Evolutionary conservation across 2,329 filamentous ascomycete species (phyloP).

Genomic region (Fusarium sp.): DNA sequence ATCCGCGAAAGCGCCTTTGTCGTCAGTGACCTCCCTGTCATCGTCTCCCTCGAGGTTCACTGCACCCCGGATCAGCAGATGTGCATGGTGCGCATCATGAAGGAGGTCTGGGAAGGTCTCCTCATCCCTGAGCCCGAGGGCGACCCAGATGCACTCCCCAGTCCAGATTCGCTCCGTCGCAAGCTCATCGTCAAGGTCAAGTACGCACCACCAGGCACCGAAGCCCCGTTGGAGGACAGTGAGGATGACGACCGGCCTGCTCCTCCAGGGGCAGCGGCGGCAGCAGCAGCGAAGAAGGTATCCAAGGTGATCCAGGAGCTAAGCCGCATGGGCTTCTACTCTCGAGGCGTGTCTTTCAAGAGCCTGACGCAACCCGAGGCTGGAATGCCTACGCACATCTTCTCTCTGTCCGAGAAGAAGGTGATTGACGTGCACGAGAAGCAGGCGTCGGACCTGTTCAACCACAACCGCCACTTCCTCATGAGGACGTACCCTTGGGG

Average conservation of each 20-base stretch:
- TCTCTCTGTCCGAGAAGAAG: conserved; percentile 72
- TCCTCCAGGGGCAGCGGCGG: conserved; percentile 43
- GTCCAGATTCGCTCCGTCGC: conserved; percentile 75
- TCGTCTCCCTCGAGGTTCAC: conserved; percentile 95
- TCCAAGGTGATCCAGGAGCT: conserved; percentile 79
- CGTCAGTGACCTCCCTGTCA: conserved; percentile 82
- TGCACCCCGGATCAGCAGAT: conserved; percentile 84
- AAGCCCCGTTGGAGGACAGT: conserved; percentile 49
- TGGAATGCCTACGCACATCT: conserved; percentile 75
- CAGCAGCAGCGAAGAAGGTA: conserved; percentile 67
- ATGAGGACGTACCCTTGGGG: conserved; percentile 93
- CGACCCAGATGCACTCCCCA: conserved; percentile 67
- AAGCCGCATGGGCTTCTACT: conserved; percentile 84
- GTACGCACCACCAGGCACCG: conserved; percentile 63
- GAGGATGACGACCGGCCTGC: conserved; percentile 54
- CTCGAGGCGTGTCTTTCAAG: conserved; percentile 85
- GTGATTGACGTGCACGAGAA: conserved; percentile 72
- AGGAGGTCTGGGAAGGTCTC: conserved; percentile 81
- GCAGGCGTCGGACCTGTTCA: conserved; percentile 69
- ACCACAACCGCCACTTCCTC: conserved; percentile 84
- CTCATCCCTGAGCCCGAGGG: conserved; percentile 70
- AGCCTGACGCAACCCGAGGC: conserved; percentile 79
- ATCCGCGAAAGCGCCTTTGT: conserved; percentile 85
- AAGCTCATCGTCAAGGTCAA: conserved; percentile 92
- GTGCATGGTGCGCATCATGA: conserved; percentile 93